These are phyloP conservation scores for Gaertneriomyces sp. DNA, from an alignment of 192 early-diverging fungal genomes.

Conservation along the genomic window DNA sequence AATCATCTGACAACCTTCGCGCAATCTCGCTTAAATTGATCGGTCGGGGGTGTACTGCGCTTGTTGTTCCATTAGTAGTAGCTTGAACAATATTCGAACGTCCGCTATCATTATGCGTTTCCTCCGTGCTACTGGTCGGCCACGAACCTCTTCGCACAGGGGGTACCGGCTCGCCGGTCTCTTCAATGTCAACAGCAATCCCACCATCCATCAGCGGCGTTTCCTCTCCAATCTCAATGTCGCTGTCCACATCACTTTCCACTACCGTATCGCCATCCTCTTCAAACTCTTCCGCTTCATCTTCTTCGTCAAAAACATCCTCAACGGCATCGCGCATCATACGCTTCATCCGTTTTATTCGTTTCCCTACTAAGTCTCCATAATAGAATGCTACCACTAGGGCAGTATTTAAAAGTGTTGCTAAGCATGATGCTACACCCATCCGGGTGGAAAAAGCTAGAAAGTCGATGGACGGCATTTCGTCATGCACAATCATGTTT, in stretches of 20 bases:
- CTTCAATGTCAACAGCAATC: background rate
- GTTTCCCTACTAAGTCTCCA: background rate
- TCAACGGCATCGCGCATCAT: background rate
- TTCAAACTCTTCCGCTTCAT: background rate
- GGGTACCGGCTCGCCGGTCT: no score
- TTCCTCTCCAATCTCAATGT: background rate
- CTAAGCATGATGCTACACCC: background rate
- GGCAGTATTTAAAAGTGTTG: conserved; percentile 1
- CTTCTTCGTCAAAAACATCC: background rate
- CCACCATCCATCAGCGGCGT: background rate
- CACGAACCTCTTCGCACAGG: no score
- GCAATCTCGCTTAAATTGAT: no score
- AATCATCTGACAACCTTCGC: no score
- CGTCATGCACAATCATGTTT: conserved; percentile 20
- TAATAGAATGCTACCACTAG: conserved; percentile 6
- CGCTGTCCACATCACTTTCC: background rate
- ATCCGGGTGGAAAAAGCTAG: conserved; percentile 1
- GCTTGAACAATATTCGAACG: no score
- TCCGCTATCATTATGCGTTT: no score
- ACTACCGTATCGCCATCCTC: background rate
- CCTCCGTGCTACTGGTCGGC: no score
- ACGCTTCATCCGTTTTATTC: conserved; percentile 1
- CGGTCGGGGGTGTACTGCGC: no score
- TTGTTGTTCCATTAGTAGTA: no score
- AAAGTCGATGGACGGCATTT: conserved; percentile 9